Conservation (phyloP, 192 early-diverging fungal genomes). For the Backusella macrospora region DNA sequence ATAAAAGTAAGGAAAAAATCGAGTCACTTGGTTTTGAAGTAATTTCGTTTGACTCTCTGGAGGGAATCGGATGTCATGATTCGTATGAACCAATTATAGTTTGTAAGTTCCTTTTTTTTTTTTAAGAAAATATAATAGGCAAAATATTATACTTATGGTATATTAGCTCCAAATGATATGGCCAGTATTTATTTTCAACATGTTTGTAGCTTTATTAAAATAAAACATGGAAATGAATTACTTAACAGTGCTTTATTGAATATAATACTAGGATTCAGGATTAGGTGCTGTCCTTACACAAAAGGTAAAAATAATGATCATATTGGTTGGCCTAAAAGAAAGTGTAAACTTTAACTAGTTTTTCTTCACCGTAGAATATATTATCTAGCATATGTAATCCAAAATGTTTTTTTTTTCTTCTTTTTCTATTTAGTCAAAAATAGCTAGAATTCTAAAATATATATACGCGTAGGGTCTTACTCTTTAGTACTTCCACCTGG, state of each 20-base stretch:
- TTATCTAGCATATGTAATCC: slow-evolving; percentile 17
- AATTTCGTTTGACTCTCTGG: slow-evolving; percentile 24
- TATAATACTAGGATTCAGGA: slow-evolving; percentile 4
- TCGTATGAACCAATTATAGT: slow-evolving; percentile 17
- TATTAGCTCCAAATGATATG: slow-evolving; percentile 35
- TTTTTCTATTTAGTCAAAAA: neutral
- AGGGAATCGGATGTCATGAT: neutral
- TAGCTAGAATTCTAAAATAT: neutral
- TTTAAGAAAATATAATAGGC: neutral
- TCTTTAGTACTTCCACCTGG: slow-evolving; percentile 34
- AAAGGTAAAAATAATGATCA: slow-evolving; percentile 25
- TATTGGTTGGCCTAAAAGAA: too few relatives aligned
- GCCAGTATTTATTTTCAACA: slow-evolving; percentile 31
- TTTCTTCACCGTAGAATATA: neutral
- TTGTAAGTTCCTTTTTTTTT: slow-evolving; percentile 19
- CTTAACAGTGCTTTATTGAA: neutral
- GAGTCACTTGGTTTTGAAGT: slow-evolving; percentile 21
- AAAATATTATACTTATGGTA: neutral
- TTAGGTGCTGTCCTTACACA: slow-evolving; percentile 40
- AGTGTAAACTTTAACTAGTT: neutral
- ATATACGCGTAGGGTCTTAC: slow-evolving; percentile 34
- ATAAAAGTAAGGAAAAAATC: neutral
- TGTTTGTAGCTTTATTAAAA: neutral
- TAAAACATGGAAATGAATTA: too few relatives aligned
- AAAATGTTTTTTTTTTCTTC: neutral